phyloP scores from a whole-genome alignment of 1,284 basidiomycete genomes.

The Cryptococcus depauperatus region DNA sequence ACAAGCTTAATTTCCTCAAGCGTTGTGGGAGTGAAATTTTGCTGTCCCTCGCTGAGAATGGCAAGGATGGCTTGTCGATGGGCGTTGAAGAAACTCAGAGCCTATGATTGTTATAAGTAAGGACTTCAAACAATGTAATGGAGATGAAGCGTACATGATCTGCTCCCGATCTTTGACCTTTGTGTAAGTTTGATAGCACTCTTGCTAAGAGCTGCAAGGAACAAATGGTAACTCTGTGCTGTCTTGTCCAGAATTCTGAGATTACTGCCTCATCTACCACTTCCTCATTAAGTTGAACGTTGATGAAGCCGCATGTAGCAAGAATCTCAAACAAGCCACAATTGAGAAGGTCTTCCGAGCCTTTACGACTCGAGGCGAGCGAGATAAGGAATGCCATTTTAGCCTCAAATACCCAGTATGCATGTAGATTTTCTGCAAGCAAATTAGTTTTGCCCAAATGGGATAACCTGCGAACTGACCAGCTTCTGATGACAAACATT shows the following conservation, averaged over 20 bases:
- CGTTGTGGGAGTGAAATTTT: conserved; percentile 41
- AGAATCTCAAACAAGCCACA: conserved; percentile 69
- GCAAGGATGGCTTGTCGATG: conserved; percentile 50
- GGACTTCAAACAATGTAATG: neutral
- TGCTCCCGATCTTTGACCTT: conserved; percentile 22
- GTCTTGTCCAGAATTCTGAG: conserved; percentile 24
- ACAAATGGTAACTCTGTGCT: conserved; percentile 33
- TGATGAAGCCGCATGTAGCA: conserved; percentile 77
- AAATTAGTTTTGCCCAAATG: neutral
- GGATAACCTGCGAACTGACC: conserved; percentile 49
- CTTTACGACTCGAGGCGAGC: conserved; percentile 69
- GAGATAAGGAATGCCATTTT: conserved; percentile 82
- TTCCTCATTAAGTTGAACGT: conserved; percentile 68
- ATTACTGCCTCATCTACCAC: conserved; percentile 52
- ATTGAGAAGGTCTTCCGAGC: conserved; percentile 78
- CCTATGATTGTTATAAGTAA: conserved; percentile 25
- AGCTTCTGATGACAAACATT: conserved; percentile 78
- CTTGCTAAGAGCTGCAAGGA: conserved; percentile 32
- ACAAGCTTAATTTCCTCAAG: conserved; percentile 48
- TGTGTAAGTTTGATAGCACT: conserved; percentile 25
- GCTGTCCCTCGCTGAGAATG: conserved; percentile 45
- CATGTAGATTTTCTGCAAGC: conserved; percentile 71
- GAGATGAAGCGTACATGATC: conserved; percentile 21
- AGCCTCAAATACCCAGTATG: conserved; percentile 89
- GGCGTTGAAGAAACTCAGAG: conserved; percentile 47